Conservation (phyloP, 2,329 filamentous ascomycete genomes). For the Truncatella angustata region DNA sequence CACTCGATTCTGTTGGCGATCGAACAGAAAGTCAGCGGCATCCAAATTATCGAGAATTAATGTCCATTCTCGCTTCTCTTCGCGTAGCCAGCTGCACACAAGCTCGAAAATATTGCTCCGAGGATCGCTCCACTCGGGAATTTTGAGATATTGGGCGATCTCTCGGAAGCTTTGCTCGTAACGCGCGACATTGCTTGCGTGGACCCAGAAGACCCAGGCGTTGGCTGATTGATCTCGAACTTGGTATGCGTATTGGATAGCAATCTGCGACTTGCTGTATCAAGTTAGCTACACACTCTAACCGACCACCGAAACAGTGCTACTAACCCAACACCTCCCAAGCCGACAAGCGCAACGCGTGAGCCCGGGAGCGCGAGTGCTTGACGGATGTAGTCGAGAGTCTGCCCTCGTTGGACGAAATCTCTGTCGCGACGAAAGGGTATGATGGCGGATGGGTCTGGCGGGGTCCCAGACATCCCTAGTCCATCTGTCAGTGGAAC, state of each 20-base stretch:
- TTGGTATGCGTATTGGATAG: slow-evolving; percentile 13
- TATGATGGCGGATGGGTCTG: slow-evolving; percentile 1
- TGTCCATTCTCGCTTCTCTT: slow-evolving; percentile 29
- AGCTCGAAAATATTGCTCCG: slow-evolving; percentile 12
- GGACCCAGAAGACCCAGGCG: not conserved
- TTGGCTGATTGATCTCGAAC: not conserved
- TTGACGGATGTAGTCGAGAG: not conserved
- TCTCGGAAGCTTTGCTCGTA: slow-evolving; percentile 29
- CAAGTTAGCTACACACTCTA: not conserved
- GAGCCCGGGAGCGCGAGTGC: not conserved
- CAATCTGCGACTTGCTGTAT: slow-evolving; percentile 16
- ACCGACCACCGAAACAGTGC: not conserved
- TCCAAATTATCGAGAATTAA: slow-evolving; percentile 37
- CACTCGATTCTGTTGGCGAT: too few relatives aligned
- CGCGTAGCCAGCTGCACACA: slow-evolving; percentile 30
- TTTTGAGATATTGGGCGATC: slow-evolving; percentile 28
- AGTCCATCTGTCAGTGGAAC: too few relatives aligned
- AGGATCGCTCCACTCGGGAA: slow-evolving; percentile 21
- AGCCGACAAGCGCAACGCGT: slow-evolving; percentile 2
- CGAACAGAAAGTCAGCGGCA: slow-evolving; percentile 26
- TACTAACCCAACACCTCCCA: not conserved
- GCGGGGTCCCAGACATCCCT: not conserved
- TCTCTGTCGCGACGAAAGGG: not conserved
- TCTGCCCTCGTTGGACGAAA: not conserved
- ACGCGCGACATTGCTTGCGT: slow-evolving; percentile 23